A percentile compares a stretch with the other conserved stretches of the same genome.
phyloP scores from a whole-genome alignment of 2,329 filamentous ascomycete genomes.

The Verticillium albo-atrum region DNA sequence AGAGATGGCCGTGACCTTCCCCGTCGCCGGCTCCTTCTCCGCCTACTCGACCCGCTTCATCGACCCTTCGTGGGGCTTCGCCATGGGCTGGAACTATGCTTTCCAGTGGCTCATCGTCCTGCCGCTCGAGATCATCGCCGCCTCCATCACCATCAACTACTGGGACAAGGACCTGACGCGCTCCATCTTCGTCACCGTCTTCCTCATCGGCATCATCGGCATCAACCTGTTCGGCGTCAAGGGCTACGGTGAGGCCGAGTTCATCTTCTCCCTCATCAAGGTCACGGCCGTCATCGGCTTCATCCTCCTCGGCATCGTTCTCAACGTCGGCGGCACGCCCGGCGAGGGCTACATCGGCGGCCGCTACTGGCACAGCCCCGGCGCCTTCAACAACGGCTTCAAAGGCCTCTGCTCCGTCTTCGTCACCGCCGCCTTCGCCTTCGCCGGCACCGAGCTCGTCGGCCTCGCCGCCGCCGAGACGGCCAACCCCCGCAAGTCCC shows the following conservation, averaged over 20 bases:
- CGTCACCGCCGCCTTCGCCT: slow-evolving; percentile 72
- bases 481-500: slow-evolving; percentile 71
- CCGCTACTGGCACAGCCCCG: slow-evolving; percentile 70
- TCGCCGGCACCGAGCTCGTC: slow-evolving; percentile 71
- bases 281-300: slow-evolving; percentile 82
- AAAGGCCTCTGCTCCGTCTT: slow-evolving; percentile 78
- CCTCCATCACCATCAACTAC: slow-evolving; percentile 77
- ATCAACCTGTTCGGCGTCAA: slow-evolving; percentile 90
- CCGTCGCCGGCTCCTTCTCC: slow-evolving; percentile 87
- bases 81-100: slow-evolving; percentile 94
- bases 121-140: slow-evolving; percentile 82
- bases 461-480: slow-evolving; percentile 75
- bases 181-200: slow-evolving; percentile 78
- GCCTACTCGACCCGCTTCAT: slow-evolving; percentile 89
- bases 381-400: slow-evolving; percentile 81
- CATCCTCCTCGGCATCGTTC: slow-evolving; percentile 80
- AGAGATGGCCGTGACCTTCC: slow-evolving; percentile 86
- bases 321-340: slow-evolving; percentile 77
- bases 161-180: slow-evolving; percentile 65
- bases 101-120: slow-evolving; percentile 83
- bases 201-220: slow-evolving; percentile 67
- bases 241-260: slow-evolving; percentile 87
- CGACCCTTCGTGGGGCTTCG: slow-evolving; percentile 91
- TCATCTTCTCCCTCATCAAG: slow-evolving; percentile 82
- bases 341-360: slow-evolving; percentile 75